Evolutionary conservation across 2,329 filamentous ascomycete genomes (phyloP), one percentile per base, ranked within the genome.

Genomic region (Pseudogymnoascus sp.): DNA sequence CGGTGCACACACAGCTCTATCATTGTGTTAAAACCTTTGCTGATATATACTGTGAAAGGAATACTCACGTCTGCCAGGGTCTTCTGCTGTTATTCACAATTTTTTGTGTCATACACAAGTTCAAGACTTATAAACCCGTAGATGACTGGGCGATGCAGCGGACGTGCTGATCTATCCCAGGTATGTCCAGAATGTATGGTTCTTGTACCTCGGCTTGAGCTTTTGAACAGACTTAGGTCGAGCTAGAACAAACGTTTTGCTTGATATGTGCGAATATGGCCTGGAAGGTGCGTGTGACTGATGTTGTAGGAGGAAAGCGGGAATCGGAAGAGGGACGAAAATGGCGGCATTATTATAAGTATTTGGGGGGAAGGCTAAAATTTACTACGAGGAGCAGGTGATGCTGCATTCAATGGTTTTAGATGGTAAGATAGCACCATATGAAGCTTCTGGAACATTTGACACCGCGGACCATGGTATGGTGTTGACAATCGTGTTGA

Each of bases 31-130:
- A 9, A 51, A 51, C 15, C 44, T 10, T 13, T 10, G 42, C 12
- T 29, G 13, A n/a, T 48, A 51, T 12, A 15, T 31, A 29, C 39
- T 29, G 25, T 31, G 27, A 51, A 15, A 31, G 44, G 44, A 51
- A 27, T 51, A 31, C 44, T 51, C 44, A 51, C 44, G 29, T 15
- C 44, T 51, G 44, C 27, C 44, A 51, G n/a, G 27, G 27, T 5
- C 44, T 31, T 51, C 44, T 51, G 10, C 27, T 51, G 44, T 51
- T 51, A 51, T 31, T 51, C 44, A 31, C 44, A 51, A 51, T 31
- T 51, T 12, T 51, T 27, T 31, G 44, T 51, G 44, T 51, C 44
- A 31, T 13, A 51, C 44, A 51, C 44, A 51, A 51, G 15, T 31
- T 51, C 44, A 51, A 51, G 44, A 17, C 44, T 51, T 51, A 51